Evolutionary conservation across 2,329 filamentous ascomycete genomes (phyloP).

Genomic region (Paraphaeosphaeria sporulosa): DNA sequence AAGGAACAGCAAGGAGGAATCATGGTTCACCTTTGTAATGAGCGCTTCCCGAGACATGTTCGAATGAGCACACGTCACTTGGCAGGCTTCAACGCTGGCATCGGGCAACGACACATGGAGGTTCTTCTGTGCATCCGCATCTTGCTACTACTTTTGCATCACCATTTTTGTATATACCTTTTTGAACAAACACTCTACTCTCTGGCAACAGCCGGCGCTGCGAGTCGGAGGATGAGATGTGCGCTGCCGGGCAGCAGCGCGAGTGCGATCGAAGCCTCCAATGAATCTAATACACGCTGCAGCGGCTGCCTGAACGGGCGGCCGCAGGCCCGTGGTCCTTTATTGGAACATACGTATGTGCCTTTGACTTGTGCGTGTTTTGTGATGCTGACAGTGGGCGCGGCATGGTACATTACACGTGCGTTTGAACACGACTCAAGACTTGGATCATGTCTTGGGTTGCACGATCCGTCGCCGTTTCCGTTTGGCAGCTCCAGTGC

Average conservation of each 20-base stretch:
- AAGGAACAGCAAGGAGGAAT: background rate
- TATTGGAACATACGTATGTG: background rate
- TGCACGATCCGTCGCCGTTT: too few species aligned
- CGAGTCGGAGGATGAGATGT: constrained; percentile 7
- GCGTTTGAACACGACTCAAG: background rate
- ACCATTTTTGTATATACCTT: constrained; percentile 22
- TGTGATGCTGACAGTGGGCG: background rate
- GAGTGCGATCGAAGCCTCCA: constrained; percentile 5
- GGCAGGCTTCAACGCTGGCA: constrained; percentile 3
- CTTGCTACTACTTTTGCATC: constrained; percentile 7
- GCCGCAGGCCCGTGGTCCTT: constrained; percentile 4
- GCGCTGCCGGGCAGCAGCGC: constrained; percentile 22
- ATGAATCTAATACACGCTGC: constrained; percentile 20
- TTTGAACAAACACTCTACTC: constrained; percentile 16
- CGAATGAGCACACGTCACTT: constrained; percentile 3
- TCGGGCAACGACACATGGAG: background rate
- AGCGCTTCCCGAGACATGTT: background rate
- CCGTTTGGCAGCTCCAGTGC: too few species aligned
- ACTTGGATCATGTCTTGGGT: too few species aligned
- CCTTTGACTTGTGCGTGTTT: too few species aligned
- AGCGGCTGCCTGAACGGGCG: constrained; percentile 10
- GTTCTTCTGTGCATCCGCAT: background rate
- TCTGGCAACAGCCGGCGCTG: constrained; percentile 14
- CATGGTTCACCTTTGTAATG: background rate
- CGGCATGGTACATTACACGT: background rate